Evolutionary conservation across 1,284 basidiomycete genomes (phyloP), one percentile per base, ranked within the genome.

Genomic region (Xanthoconium separans): DNA sequence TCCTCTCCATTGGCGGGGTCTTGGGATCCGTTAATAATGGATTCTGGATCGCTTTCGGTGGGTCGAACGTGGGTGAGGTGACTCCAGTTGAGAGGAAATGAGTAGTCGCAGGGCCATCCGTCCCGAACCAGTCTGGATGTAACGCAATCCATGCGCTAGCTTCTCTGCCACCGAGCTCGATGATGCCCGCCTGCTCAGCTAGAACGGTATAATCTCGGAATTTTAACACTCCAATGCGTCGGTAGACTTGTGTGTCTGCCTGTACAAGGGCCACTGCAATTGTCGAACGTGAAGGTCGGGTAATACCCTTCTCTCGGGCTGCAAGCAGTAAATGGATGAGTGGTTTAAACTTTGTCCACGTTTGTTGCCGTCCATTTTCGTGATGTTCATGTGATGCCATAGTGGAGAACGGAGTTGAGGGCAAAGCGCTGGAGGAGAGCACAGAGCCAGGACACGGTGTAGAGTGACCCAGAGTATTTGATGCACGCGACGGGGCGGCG

Each of bases 111-210:
- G 53, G 20, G 20, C 11, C 34, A 27, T 57, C 51, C 30, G 36
- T 29, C 27, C 18, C 16, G 44, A 58, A 55, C 71, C 71, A 75
- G 43, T 68, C 60, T 33, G 72, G 66, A 22, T 68, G 69, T 40
- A 84, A 61, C 1, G 70, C 61, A 44, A 85, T 79, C 81, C 82
- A 84, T 13, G 75, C 72, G 4, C 65, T 60, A 1, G 65, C 72
- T 2, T 68, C 65, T 30, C 15, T 57, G 5, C 79, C 80, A 15
- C 83, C 81, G 6, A 81, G 67, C n/a, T 70, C 67, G 27, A 85
- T 64, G 15, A 85, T 62, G 3, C 75, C 77, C 8, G 63, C 66
- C 47, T 74, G 61, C 59, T 77, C 72, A 13, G 83, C 83, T 27
- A 78, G 55, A 13, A 63, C 62, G 10, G 70, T 60, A 57, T 81